Conservation (phyloP, 164 flowering plant genomes). For the Brasenia schreberi region DNA sequence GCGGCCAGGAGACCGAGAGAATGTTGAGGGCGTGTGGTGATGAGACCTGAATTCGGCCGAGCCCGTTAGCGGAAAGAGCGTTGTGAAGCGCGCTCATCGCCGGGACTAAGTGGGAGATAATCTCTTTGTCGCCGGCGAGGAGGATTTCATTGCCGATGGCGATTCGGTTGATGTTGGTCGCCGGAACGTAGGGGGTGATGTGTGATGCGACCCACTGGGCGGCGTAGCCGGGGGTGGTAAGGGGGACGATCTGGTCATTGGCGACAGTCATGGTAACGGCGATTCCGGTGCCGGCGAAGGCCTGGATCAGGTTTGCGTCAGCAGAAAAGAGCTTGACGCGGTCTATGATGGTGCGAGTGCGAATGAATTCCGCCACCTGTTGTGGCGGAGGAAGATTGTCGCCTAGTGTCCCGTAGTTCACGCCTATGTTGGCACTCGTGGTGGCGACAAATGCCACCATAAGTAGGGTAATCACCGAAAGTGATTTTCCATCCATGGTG, state of each 20-base stretch:
- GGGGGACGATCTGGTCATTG: slow-evolving; percentile 46
- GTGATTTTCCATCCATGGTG: not conserved
- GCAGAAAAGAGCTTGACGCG: slow-evolving; percentile 58
- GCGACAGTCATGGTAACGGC: slow-evolving; percentile 42
- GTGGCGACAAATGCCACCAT: slow-evolving; percentile 12
- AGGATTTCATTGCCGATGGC: slow-evolving; percentile 62
- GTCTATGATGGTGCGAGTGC: slow-evolving; percentile 40
- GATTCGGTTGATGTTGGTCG: slow-evolving; percentile 35
- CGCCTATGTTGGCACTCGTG: slow-evolving; percentile 40
- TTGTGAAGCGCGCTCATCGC: slow-evolving; percentile 53
- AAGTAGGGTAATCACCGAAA: not conserved
- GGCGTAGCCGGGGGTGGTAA: slow-evolving; percentile 27
- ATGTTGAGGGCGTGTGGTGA: slow-evolving; percentile 66
- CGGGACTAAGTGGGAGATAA: slow-evolving; percentile 34
- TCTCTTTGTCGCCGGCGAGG: slow-evolving; percentile 18
- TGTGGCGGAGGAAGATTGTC: slow-evolving; percentile 77
- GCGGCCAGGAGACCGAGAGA: slow-evolving; percentile 30
- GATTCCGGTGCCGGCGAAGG: slow-evolving; percentile 60
- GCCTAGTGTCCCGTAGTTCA: slow-evolving; percentile 76
- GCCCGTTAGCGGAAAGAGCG: slow-evolving; percentile 37
- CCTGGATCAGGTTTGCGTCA: slow-evolving; percentile 54
- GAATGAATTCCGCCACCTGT: slow-evolving; percentile 52
- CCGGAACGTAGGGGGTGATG: slow-evolving; percentile 47
- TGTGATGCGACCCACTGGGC: slow-evolving; percentile 37
- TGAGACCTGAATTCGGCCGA: slow-evolving; percentile 43